A percentile compares a stretch with the other conserved stretches of the same genome.
These are phyloP conservation scores for Lactarius trivialis DNA, from an alignment of 768 basidiomycete genomes.

Conservation along the genomic window DNA sequence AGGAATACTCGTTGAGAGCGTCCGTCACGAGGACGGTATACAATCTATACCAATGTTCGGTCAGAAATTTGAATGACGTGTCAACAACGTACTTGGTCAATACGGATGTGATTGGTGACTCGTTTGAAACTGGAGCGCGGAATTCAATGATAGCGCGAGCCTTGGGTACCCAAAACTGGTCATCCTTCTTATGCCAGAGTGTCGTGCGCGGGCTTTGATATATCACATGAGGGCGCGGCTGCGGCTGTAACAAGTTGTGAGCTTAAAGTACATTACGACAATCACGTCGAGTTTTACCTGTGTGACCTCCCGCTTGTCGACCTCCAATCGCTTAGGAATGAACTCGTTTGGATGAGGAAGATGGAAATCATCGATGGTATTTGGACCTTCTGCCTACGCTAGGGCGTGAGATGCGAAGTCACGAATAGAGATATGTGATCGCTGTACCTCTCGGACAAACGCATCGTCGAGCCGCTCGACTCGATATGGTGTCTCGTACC, in stretches of 20 bases:
- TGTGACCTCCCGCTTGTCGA: conserved; percentile 63
- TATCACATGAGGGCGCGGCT: conserved; percentile 68
- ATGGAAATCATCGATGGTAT: conserved; percentile 60
- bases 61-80: not conserved
- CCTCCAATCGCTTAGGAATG: conserved; percentile 79
- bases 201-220: conserved; percentile 62
- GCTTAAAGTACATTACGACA: not conserved
- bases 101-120: conserved; percentile 62
- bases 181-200: conserved; percentile 97
- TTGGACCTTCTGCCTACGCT: conserved; percentile 53
- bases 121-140: conserved; percentile 55
- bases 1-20: conserved; percentile 82
- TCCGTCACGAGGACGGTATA: conserved; percentile 84
- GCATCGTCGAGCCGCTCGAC: conserved; percentile 63
- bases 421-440: not conserved
- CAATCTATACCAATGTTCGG: conserved; percentile 41
- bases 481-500: conserved; percentile 87
- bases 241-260: conserved; percentile 43
- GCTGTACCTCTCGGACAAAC: conserved; percentile 49
- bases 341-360: conserved; percentile 87
- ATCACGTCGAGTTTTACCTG: conserved; percentile 40
- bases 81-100: conserved; percentile 54
- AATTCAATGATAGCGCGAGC: conserved; percentile 72
- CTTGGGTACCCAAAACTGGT: conserved; percentile 92
- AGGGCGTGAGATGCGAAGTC: conserved; percentile 2